A percentile compares a stretch with the other conserved stretches of the same genome.
Evolutionary conservation across 345 rosid species (phyloP).

Genomic region (Hirschfeldia incana): DNA sequence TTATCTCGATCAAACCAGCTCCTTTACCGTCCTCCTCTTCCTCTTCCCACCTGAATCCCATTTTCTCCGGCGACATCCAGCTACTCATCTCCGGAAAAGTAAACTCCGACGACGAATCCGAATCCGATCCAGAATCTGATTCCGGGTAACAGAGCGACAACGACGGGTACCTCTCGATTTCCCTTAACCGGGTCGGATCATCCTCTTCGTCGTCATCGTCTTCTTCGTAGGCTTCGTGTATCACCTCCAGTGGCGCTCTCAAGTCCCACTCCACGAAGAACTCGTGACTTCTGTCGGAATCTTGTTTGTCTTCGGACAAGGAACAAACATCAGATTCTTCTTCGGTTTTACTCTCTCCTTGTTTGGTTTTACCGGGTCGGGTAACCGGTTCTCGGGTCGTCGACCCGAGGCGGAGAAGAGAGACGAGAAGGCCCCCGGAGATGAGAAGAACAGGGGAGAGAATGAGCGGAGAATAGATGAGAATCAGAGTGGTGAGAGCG

Average conservation of each 20-base stretch:
- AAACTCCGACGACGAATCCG: constrained; percentile 49
- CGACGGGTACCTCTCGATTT: constrained; percentile 47
- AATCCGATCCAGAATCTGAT: constrained; percentile 56
- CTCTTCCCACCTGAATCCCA: constrained; percentile 54
- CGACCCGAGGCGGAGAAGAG: constrained; percentile 58
- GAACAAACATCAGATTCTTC: constrained; percentile 8
- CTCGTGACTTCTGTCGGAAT: constrained; percentile 17
- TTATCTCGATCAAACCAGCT: constrained; percentile 65
- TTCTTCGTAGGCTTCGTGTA: constrained; percentile 63
- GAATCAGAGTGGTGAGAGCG: constrained; percentile 50
- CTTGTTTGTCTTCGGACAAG: neutral
- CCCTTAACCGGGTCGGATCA: constrained; percentile 21
- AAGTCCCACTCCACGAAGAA: constrained; percentile 83
- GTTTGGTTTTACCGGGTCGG: neutral
- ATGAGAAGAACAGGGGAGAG: constrained; percentile 58
- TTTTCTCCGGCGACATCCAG: constrained; percentile 46
- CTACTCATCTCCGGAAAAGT: constrained; percentile 36
- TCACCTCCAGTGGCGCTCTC: constrained; percentile 78
- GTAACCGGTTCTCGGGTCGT: constrained; percentile 6
- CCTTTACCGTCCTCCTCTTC: constrained; percentile 44
- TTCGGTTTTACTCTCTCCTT: neutral
- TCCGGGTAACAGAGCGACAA: constrained; percentile 66
- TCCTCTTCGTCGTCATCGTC: constrained; percentile 33
- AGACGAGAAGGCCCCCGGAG: constrained; percentile 48
- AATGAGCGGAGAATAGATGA: constrained; percentile 58